These are phyloP conservation scores for Hemileia vastatrix DNA, from an alignment of 1,284 basidiomycete genomes.

Conservation along the genomic window DNA sequence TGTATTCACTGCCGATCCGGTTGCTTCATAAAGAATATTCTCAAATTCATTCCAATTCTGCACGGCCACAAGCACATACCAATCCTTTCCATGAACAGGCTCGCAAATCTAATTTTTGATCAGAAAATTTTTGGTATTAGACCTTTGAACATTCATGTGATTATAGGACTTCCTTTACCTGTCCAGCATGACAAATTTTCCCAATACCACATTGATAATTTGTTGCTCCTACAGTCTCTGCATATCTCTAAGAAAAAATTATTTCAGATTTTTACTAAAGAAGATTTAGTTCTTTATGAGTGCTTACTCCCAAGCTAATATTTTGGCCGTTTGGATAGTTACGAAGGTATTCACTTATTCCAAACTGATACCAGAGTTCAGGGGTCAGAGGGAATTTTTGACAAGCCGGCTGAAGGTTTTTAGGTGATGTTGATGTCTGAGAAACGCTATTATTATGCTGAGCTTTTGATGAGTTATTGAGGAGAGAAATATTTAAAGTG, in stretches of 20 bases:
- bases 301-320: constrained; percentile 5
- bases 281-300: background rate
- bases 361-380: constrained; percentile 11
- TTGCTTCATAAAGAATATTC: constrained; percentile 16
- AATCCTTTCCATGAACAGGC: constrained; percentile 19
- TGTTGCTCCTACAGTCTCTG: constrained; percentile 11
- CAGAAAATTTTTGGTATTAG: too few relatives aligned
- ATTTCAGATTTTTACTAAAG: background rate
- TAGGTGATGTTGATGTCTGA: too few relatives aligned
- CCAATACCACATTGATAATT: constrained; percentile 20
- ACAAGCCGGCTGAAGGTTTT: too few relatives aligned
- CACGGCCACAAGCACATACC: constrained; percentile 22
- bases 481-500: too few relatives aligned
- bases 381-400: constrained; percentile 18
- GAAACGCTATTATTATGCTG: too few relatives aligned
- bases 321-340: constrained; percentile 10
- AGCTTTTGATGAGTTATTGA: too few relatives aligned
- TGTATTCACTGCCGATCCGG: constrained; percentile 7
- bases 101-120: constrained; percentile 23
- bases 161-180: too few relatives aligned
- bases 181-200: constrained; percentile 10
- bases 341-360: constrained; percentile 13
- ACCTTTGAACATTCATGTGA: too few relatives aligned
- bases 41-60: constrained; percentile 21
- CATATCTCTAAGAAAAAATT: constrained; percentile 2